phyloP scores from a whole-genome alignment of 2,329 filamentous ascomycete genomes.

The Penicillium capsulatum region DNA sequence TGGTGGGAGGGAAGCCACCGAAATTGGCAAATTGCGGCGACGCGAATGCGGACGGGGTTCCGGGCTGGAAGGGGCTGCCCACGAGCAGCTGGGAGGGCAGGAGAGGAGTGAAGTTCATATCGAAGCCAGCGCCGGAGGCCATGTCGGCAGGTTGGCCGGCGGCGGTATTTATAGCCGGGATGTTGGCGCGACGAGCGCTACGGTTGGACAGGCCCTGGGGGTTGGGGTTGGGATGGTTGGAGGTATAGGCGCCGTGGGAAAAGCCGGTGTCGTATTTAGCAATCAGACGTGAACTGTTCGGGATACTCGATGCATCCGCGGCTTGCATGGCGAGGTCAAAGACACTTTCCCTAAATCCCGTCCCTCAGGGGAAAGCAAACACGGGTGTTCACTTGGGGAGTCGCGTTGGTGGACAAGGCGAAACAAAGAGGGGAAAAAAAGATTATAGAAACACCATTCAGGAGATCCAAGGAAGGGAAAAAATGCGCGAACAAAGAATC shows the following conservation, averaged over 20 bases:
- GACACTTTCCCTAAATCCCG: constrained; percentile 5
- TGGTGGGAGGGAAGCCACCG: constrained; percentile 66
- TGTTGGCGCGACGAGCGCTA: constrained; percentile 75
- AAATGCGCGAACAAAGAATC: too few species aligned
- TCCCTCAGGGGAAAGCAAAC: constrained; percentile 5
- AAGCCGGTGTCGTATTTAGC: constrained; percentile 72
- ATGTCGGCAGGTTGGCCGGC: constrained; percentile 62
- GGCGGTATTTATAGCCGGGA: constrained; percentile 86
- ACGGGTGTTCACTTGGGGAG: constrained; percentile 20
- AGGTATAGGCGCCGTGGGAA: constrained; percentile 86
- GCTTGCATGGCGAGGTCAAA: constrained; percentile 74
- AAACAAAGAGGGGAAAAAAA: constrained; percentile 68
- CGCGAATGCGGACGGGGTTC: constrained; percentile 81
- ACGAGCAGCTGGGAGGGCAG: constrained; percentile 91
- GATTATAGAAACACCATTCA: constrained; percentile 24
- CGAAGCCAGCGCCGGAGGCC: constrained; percentile 80
- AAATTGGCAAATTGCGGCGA: constrained; percentile 89
- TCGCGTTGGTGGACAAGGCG: constrained; percentile 1
- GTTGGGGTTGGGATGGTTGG: constrained; percentile 58
- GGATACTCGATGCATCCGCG: constrained; percentile 63
- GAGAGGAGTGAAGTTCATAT: constrained; percentile 98
- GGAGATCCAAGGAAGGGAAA: constrained; percentile 3
- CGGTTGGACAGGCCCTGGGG: constrained; percentile 73
- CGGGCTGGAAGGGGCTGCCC: constrained; percentile 94
- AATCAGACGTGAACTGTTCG: constrained; percentile 57